A percentile compares a stretch with the other conserved stretches of the same genome.
phyloP scores from a whole-genome alignment of 208 protist genomes.

The Acanthamoeba castellanii region DNA sequence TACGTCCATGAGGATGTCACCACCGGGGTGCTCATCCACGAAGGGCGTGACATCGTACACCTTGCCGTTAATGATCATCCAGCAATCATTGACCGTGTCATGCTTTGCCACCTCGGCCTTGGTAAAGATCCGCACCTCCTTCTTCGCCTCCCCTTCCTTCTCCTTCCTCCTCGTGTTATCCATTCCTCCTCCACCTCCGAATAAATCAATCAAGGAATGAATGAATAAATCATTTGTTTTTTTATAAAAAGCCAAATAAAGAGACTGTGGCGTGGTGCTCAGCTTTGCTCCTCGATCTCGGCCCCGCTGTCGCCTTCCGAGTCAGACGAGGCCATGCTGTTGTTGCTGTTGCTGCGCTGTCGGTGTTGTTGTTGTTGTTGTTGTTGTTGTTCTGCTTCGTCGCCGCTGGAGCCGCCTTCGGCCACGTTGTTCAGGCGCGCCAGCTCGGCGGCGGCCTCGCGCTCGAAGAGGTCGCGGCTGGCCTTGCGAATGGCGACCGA shows the following conservation, averaged over 20 bases:
- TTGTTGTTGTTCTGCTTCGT: background rate
- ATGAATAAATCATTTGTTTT: background rate
- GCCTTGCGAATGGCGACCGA: constrained; percentile 52
- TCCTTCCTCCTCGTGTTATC: background rate
- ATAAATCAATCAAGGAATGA: background rate
- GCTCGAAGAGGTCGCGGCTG: background rate
- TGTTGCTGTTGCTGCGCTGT: background rate
- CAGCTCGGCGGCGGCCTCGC: background rate
- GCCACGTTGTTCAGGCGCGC: background rate
- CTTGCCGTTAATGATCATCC: constrained; percentile 64
- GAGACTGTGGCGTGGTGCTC: no score
- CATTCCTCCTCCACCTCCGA: no score
- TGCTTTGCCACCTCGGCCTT: constrained; percentile 58
- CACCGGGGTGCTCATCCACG: constrained; percentile 65
- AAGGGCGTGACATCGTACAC: constrained; percentile 66
- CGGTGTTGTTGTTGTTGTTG: no score
- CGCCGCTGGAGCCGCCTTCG: no score
- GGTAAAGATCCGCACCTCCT: background rate
- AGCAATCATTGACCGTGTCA: constrained; percentile 61
- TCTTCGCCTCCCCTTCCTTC: background rate
- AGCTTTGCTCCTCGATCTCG: no score
- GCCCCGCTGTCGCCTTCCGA: background rate
- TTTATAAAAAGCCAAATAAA: no score
- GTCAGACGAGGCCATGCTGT: background rate
- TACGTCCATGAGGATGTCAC: constrained; percentile 69